A percentile compares a stretch with the other conserved stretches of the same genome.
These are phyloP conservation scores for Backusella parvicylindrica DNA, from an alignment of 192 early-diverging fungal genomes.

Conservation along the genomic window DNA sequence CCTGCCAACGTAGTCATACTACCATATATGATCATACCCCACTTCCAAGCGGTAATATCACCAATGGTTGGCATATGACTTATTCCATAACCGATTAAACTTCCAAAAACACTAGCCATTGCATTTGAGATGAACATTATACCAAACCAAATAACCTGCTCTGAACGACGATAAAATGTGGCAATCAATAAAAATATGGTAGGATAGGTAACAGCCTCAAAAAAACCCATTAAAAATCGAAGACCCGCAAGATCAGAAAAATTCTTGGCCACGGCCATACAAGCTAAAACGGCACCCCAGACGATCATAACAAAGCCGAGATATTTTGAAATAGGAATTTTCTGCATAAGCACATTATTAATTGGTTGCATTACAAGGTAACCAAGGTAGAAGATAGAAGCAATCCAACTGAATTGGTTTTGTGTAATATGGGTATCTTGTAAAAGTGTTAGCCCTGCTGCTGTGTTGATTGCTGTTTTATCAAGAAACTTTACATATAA, in stretches of 20 bases:
- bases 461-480: slow-evolving; percentile 14
- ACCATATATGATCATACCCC: slow-evolving; percentile 27
- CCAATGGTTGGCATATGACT: slow-evolving; percentile 3
- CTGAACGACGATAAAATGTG: slow-evolving; percentile 23
- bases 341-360: slow-evolving; percentile 27
- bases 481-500: slow-evolving; percentile 20
- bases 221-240: slow-evolving; percentile 25
- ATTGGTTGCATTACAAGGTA: slow-evolving; percentile 16
- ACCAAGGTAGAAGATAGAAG: slow-evolving; percentile 28
- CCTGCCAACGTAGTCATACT: slow-evolving; percentile 11
- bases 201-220: slow-evolving; percentile 23
- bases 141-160: slow-evolving; percentile 15
- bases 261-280: slow-evolving; percentile 2
- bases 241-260: slow-evolving; percentile 20
- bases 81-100: slow-evolving; percentile 21
- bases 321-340: slow-evolving; percentile 7
- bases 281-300: slow-evolving; percentile 12
- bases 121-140: slow-evolving; percentile 15
- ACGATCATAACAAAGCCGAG: slow-evolving; percentile 11
- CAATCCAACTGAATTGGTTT: slow-evolving; percentile 14
- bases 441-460: slow-evolving; percentile 10
- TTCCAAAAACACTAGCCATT: background rate
- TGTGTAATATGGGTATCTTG: slow-evolving; percentile 11
- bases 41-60: slow-evolving; percentile 17
- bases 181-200: slow-evolving; percentile 15